Conservation (phyloP, 352 stramenopile species). For the Phytophthora pluvialis region DNA sequence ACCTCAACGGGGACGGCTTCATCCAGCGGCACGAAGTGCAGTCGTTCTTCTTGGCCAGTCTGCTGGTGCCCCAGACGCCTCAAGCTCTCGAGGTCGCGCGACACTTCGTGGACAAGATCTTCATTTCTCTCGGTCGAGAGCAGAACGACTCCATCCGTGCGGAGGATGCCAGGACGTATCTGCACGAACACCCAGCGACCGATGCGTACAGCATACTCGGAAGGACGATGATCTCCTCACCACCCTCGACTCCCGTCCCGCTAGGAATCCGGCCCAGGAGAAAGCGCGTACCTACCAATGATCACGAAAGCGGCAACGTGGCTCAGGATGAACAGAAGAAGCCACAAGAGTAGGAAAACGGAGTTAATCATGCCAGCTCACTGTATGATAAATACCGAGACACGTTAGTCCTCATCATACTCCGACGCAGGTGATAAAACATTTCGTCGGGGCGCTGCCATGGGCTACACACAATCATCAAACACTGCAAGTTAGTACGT, state of each 20-base stretch:
- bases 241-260: slow-evolving; percentile 18
- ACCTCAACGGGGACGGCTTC: slow-evolving; percentile 67
- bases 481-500: too few relatives aligned
- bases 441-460: slow-evolving; percentile 38
- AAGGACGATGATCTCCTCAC: slow-evolving; percentile 63
- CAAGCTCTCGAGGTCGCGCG: slow-evolving; percentile 56
- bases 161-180: slow-evolving; percentile 55
- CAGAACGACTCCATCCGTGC: slow-evolving; percentile 47
- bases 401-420: slow-evolving; percentile 12
- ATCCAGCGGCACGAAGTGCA: slow-evolving; percentile 66
- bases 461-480: slow-evolving; percentile 29
- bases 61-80: slow-evolving; percentile 48
- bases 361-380: slow-evolving; percentile 1
- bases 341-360: slow-evolving; percentile 4
- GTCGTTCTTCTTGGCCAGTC: slow-evolving; percentile 68
- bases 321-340: slow-evolving; percentile 11
- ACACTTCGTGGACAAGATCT: slow-evolving; percentile 75
- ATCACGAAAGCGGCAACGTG: not conserved
- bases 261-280: slow-evolving; percentile 4
- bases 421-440: slow-evolving; percentile 20
- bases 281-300: not conserved
- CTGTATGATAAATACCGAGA: too few relatives aligned
- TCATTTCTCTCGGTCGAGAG: slow-evolving; percentile 49
- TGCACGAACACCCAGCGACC: slow-evolving; percentile 48
- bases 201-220: slow-evolving; percentile 75